phyloP scores from a whole-genome alignment of 2,329 filamentous ascomycete genomes.

The Tricladium varicosporioides region DNA sequence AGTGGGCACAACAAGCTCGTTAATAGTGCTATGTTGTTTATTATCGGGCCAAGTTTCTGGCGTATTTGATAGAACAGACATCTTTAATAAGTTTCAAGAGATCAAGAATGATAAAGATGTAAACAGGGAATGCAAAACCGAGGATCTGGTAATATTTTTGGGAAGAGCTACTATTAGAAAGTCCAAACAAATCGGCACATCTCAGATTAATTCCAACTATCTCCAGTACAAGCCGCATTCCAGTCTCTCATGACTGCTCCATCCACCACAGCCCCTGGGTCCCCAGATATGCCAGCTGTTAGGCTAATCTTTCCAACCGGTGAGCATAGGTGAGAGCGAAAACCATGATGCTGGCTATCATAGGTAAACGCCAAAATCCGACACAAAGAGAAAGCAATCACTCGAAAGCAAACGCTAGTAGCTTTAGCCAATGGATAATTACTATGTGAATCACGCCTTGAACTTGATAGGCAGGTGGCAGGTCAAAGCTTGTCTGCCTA shows the following conservation, averaged over 20 bases:
- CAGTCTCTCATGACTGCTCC: neutral
- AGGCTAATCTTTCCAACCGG: neutral
- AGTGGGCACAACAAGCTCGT: neutral
- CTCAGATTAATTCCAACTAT: neutral
- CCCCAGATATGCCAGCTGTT: neutral
- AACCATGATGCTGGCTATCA: neutral
- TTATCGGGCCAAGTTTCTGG: neutral
- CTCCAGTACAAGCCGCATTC: neutral
- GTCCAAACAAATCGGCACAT: neutral
- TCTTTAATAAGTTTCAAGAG: neutral
- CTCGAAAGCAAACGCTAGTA: neutral
- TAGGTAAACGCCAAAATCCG: neutral
- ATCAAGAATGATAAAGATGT: no score
- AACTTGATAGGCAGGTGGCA: neutral
- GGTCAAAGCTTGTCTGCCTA: neutral
- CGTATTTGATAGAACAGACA: neutral
- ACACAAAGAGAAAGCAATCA: neutral
- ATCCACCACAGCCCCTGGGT: neutral
- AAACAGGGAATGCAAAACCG: neutral
- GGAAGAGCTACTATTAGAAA: neutral
- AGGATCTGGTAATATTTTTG: neutral
- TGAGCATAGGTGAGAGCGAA: neutral
- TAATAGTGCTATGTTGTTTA: neutral
- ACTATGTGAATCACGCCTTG: neutral
- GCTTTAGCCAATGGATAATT: neutral